Evolutionary conservation across 208 protist genomes (phyloP).

Genomic region (Crithidia acanthocephali): DNA sequence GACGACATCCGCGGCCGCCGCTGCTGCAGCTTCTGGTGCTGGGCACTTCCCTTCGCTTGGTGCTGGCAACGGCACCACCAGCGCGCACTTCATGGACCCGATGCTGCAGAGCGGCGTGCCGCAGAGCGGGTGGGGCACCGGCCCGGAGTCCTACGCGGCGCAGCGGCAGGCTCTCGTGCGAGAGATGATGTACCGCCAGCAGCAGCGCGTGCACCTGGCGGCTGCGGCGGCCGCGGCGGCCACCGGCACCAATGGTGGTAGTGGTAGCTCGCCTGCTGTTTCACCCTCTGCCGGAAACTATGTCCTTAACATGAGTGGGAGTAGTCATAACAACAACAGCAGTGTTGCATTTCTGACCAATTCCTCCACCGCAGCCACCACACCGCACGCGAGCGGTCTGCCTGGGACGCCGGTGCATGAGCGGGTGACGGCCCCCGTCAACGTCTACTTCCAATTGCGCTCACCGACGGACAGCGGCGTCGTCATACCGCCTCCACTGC

Average conservation of each 20-base stretch:
- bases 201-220: neutral
- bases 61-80: neutral
- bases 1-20: neutral
- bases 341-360: neutral
- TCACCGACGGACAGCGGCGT: neutral
- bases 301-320: too few relatives aligned
- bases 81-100: constrained; percentile 3
- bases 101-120: neutral
- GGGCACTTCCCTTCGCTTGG: neutral
- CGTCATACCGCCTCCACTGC: neutral
- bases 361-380: neutral
- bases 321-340: neutral
- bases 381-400: neutral
- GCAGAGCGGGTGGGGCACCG: constrained; percentile 19
- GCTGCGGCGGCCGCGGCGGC: neutral
- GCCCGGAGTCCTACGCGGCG: constrained; percentile 17
- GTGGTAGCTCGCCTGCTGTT: neutral
- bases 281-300: neutral
- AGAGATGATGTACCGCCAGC: constrained; percentile 14
- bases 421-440: constrained; percentile 25
- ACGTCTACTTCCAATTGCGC: constrained; percentile 25
- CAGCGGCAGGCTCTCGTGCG: constrained; percentile 30
- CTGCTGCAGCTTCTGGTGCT: constrained; percentile 1
- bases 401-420: constrained; percentile 6
- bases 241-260: neutral